A percentile compares a stretch with the other conserved stretches of the same genome.
Evolutionary conservation across 257 asterid genomes (phyloP).

Genomic region (Coffea canephora): DNA sequence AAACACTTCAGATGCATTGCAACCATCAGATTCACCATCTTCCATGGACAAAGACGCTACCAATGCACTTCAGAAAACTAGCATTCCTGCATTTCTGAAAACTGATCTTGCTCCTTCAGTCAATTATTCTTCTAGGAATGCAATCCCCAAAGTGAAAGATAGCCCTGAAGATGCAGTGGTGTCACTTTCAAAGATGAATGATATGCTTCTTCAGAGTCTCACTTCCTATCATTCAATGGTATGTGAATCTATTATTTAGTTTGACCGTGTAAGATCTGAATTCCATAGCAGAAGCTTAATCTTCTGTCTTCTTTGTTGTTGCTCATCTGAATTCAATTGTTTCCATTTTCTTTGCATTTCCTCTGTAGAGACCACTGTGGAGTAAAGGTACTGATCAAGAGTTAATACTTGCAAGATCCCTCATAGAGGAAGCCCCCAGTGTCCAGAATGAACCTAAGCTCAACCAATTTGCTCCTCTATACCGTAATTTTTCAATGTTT

Average conservation of each 20-base stretch:
- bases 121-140: conserved; percentile 18
- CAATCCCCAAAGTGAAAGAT: conserved; percentile 21
- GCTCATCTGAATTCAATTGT: background rate
- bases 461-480: conserved; percentile 57
- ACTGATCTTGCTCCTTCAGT: conserved; percentile 20
- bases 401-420: conserved; percentile 41
- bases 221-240: conserved; percentile 54
- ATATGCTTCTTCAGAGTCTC: conserved; percentile 45
- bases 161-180: conserved; percentile 30
- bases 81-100: conserved; percentile 14
- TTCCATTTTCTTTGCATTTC: conserved; percentile 16
- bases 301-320: background rate
- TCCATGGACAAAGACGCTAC: conserved; percentile 19
- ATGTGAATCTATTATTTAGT: conserved; percentile 16
- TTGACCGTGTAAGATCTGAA: background rate
- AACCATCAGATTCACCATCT: conserved; percentile 25
- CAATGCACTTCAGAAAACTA: conserved; percentile 20
- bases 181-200: conserved; percentile 64
- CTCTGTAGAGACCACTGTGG: conserved; percentile 64
- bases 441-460: conserved; percentile 44
- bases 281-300: background rate
- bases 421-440: conserved; percentile 54
- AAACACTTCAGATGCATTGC: conserved; percentile 23
- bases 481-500: conserved; percentile 69
- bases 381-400: conserved; percentile 59